Evolutionary conservation across 805 yeast species (phyloP).

Genomic region (Starmerella floris): DNA sequence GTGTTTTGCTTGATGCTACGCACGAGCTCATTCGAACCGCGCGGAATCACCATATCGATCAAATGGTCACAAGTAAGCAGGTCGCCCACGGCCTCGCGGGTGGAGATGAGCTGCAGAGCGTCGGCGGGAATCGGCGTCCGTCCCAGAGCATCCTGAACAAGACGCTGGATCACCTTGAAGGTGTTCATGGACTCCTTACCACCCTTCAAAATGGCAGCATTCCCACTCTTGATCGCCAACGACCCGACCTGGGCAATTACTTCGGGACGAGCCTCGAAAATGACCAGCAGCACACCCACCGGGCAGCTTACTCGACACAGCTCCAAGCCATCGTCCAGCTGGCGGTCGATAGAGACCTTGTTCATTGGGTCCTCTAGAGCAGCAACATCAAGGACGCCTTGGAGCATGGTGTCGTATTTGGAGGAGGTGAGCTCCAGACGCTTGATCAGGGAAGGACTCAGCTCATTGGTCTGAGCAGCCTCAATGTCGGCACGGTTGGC

Average conservation of each 20-base stretch:
- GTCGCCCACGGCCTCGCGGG: slow-evolving; percentile 82
- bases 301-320: slow-evolving; percentile 81
- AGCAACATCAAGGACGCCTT: slow-evolving; percentile 88
- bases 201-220: slow-evolving; percentile 92
- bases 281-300: slow-evolving; percentile 82
- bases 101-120: slow-evolving; percentile 74
- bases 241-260: slow-evolving; percentile 97
- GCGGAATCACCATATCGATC: slow-evolving; percentile 90
- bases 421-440: slow-evolving; percentile 75
- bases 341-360: slow-evolving; percentile 65
- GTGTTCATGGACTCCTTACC: slow-evolving; percentile 88
- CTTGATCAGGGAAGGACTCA: slow-evolving; percentile 62
- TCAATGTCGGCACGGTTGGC: slow-evolving; percentile 70
- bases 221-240: slow-evolving; percentile 88
- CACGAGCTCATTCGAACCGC: slow-evolving; percentile 93
- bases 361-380: slow-evolving; percentile 84
- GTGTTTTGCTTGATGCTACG: slow-evolving; percentile 73
- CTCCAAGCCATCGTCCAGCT: slow-evolving; percentile 79
- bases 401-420: slow-evolving; percentile 85
- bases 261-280: slow-evolving; percentile 94
- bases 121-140: slow-evolving; percentile 63
- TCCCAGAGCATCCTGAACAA: slow-evolving; percentile 47
- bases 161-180: slow-evolving; percentile 64
- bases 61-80: slow-evolving; percentile 72
- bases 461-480: slow-evolving; percentile 45